Percentiles rank a stretch among this genome's conserved stretches.
phyloP scores from a whole-genome alignment of 352 stramenopile genomes.

The Blastocystis hominis region DNA sequence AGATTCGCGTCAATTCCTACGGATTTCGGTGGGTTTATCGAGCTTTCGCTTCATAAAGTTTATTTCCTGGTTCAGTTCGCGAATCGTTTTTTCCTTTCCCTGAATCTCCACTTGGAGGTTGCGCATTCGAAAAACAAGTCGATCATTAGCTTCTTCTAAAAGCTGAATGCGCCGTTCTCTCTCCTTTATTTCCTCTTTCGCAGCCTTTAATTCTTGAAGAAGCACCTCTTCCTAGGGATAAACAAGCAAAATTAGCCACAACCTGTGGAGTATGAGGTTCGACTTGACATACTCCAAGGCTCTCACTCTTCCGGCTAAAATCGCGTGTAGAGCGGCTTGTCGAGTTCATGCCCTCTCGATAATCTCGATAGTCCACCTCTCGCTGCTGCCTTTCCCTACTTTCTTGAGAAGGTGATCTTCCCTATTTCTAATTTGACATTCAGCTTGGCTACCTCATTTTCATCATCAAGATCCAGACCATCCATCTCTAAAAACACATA shows the following conservation, averaged over 20 bases:
- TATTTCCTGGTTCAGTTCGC: slow-evolving; percentile 47
- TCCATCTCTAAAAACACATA: slow-evolving; percentile 9
- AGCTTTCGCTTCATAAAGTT: slow-evolving; percentile 48
- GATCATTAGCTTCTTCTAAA: slow-evolving; percentile 49
- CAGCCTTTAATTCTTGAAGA: not conserved
- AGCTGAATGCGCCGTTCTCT: slow-evolving; percentile 29
- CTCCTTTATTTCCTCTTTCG: slow-evolving; percentile 14
- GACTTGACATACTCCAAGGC: not conserved
- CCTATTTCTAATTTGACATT: not conserved
- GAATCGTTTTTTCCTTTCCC: slow-evolving; percentile 35
- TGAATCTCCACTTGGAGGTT: slow-evolving; percentile 41
- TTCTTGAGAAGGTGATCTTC: slow-evolving; percentile 6
- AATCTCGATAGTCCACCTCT: not conserved
- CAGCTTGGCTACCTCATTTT: not conserved
- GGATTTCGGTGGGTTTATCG: slow-evolving; percentile 27
- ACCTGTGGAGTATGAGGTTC: not conserved
- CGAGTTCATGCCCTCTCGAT: not conserved
- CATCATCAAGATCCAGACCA: slow-evolving; percentile 43
- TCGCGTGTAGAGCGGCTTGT: not conserved
- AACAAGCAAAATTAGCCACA: not conserved
- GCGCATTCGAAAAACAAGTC: slow-evolving; percentile 40
- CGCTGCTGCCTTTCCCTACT: not conserved
- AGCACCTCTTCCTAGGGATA: not conserved
- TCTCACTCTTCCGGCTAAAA: not conserved
- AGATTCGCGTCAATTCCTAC: not conserved